phyloP scores from a whole-genome alignment of 2,329 filamentous ascomycete genomes.

The Ophiognomonia clavigignenti-juglandacearum region DNA sequence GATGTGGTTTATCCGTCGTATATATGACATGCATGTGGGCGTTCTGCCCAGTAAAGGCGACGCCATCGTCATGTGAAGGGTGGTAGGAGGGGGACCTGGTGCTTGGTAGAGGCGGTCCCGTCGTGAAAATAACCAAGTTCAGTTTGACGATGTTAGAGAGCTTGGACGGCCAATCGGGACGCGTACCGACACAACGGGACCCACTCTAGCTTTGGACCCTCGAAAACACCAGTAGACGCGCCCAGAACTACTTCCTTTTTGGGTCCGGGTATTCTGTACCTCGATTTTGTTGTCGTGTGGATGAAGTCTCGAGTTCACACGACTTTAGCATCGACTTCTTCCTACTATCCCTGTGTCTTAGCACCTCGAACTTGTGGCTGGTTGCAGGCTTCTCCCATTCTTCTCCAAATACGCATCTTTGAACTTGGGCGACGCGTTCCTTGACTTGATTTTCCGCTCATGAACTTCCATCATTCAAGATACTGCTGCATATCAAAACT shows the following conservation, averaged over 20 bases:
- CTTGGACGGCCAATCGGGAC: background rate
- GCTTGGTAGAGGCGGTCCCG: background rate
- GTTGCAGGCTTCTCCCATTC: too few species aligned
- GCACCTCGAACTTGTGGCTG: too few species aligned
- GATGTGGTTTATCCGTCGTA: conserved; percentile 22
- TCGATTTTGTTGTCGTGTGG: too few species aligned
- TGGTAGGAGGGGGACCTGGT: background rate
- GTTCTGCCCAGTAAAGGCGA: conserved; percentile 18
- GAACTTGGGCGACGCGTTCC: background rate
- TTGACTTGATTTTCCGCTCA: background rate
- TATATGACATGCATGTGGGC: conserved; percentile 22
- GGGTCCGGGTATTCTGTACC: too few species aligned
- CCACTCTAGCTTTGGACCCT: background rate
- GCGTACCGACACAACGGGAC: background rate
- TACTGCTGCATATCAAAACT: background rate
- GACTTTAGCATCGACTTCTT: too few species aligned
- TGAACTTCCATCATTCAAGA: background rate
- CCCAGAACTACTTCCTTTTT: background rate
- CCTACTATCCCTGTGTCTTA: too few species aligned
- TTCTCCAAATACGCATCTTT: too few species aligned
- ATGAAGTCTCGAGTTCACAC: too few species aligned
- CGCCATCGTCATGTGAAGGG: conserved; percentile 16
- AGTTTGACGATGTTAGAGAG: background rate
- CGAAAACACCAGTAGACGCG: background rate
- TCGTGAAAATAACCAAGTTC: background rate